Evolutionary conservation across 1,284 basidiomycete species (phyloP), one percentile per base, ranked within the genome.

Genomic region (Macrocystidia cucumis): DNA sequence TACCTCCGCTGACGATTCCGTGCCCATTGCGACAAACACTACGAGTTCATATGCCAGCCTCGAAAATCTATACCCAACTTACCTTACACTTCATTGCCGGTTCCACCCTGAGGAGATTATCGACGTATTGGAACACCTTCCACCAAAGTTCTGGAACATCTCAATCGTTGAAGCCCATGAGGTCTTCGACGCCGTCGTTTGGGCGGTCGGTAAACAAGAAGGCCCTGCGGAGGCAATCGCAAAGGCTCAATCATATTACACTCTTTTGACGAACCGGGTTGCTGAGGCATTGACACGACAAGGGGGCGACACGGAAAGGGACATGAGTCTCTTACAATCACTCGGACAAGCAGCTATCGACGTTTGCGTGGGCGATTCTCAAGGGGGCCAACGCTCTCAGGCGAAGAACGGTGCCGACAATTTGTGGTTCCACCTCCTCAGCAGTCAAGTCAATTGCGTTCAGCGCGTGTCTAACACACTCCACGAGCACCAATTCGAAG

Each of bases 391-490:
- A 27, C 51, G 57, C 2, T 57, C 56, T 12, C 51, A 57, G 11
- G 54, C 51, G 1, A 63, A 71, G 6, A 58, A 77, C 8, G 69
- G 79, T 2, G n/a, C n/a, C n/a, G 90, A 93, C 51, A 89, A 96
- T 46, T 74, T 92, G 46, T 98, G 93, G 93, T 92, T 90, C 55
- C 74, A 78, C 41, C 65, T 96, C 0, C 69, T 97, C 20, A 78
- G 78, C 45, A 80, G 82, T 42, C 80, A 93, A 48, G 83, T 95
- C 36, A 74, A 79, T 37, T 74, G 77, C 28, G 80, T 92, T 3
- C 90, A 95, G 48, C 65, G 63, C 2, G 60, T 90, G 8, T 78
- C 83, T 1, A n/a, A n/a, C n/a, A n/a, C n/a, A n/a, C n/a, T n/a
- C n/a, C n/a, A n/a, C n/a, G n/a, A n/a, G n/a, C n/a, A n/a, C n/a